phyloP scores from a whole-genome alignment of 305 asterid species.

The Fraxinus sp. region DNA sequence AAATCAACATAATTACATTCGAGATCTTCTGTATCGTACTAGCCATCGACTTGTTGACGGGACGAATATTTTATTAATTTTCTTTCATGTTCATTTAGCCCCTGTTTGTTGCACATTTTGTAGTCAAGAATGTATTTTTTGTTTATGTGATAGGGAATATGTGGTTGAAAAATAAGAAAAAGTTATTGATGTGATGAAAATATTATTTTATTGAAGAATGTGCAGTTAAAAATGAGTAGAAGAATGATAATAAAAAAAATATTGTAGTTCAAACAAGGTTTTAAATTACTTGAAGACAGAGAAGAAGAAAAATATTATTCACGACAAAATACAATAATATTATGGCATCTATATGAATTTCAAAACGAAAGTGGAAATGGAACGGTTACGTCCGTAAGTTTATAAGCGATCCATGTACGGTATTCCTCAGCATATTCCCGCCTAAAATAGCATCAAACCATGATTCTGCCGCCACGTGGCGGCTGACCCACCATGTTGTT shows the following conservation, averaged over 20 bases:
- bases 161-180: too few species aligned
- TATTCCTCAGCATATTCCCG: constrained; percentile 3
- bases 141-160: too few species aligned
- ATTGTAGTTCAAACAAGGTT: too few species aligned
- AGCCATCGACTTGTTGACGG: neutral
- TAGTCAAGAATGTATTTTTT: too few species aligned
- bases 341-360: neutral
- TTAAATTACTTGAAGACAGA: neutral
- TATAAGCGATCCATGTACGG: neutral
- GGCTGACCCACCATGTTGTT: neutral
- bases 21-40: neutral
- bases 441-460: neutral
- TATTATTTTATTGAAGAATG: too few species aligned
- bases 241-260: too few species aligned
- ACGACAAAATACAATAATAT: neutral
- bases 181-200: too few species aligned
- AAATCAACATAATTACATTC: neutral
- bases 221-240: too few species aligned
- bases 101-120: too few species aligned
- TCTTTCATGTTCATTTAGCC: neutral
- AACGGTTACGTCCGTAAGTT: neutral
- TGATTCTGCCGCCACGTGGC: neutral
- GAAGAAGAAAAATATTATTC: too few species aligned
- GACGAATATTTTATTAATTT: too few species aligned
- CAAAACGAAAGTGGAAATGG: neutral